Evolutionary conservation across 768 basidiomycete genomes (phyloP).

Genomic region (Auriscalpium orientale): DNA sequence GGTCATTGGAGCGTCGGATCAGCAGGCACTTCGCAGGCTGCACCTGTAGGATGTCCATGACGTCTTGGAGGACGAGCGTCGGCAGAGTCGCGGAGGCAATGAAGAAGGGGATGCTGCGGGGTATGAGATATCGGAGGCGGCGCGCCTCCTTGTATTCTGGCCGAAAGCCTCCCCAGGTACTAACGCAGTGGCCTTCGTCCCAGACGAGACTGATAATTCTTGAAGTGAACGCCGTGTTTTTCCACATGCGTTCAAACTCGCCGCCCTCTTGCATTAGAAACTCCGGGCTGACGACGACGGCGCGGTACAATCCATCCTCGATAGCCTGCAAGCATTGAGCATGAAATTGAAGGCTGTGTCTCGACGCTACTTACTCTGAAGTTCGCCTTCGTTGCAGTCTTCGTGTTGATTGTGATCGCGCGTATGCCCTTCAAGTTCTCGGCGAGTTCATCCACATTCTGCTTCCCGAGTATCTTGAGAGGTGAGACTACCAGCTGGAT

Average conservation of each 20-base stretch:
- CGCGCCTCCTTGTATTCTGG: slow-evolving; percentile 12
- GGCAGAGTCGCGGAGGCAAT: slow-evolving; percentile 17
- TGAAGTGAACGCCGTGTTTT: slow-evolving; percentile 6
- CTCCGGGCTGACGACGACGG: slow-evolving; percentile 6
- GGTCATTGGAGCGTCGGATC: slow-evolving; percentile 8
- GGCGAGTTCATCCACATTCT: background rate
- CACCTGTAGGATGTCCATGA: slow-evolving; percentile 6
- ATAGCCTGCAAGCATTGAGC: background rate
- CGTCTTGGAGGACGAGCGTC: background rate
- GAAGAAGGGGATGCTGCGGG: slow-evolving; percentile 6
- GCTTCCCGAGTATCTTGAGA: slow-evolving; percentile 5
- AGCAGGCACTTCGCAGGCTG: background rate
- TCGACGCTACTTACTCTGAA: background rate
- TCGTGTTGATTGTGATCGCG: background rate
- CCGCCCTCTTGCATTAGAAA: slow-evolving; percentile 5
- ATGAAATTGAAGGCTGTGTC: background rate
- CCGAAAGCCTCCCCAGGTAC: slow-evolving; percentile 17
- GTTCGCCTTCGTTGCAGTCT: background rate
- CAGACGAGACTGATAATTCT: slow-evolving; percentile 13
- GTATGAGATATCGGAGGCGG: slow-evolving; percentile 11
- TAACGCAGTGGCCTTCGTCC: slow-evolving; percentile 20
- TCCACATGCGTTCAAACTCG: slow-evolving; percentile 10
- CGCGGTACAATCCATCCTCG: background rate
- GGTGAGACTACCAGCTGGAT: background rate
- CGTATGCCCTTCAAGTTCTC: background rate